Evolutionary conservation across 2,329 filamentous ascomycete genomes (phyloP), one percentile per base, ranked within the genome.

Genomic region (Stagonosporopsis tanaceti): DNA sequence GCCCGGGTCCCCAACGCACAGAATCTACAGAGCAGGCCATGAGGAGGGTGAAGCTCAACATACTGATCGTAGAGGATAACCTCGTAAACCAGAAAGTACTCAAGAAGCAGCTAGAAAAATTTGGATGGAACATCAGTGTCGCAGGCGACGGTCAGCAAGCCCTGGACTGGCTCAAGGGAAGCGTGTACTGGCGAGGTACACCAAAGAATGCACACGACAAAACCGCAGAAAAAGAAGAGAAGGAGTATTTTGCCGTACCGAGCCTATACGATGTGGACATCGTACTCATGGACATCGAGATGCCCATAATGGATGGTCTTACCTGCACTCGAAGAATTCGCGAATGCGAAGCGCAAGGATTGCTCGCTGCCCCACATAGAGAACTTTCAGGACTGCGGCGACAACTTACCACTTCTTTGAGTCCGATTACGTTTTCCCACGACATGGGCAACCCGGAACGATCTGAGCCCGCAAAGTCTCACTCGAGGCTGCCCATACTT

Each of bases 51-150:
- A 60, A 52, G 11, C 53, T 71, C 4, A 66, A 67, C 30, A 66
- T 76, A 2, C 61, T 76, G 0, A 66, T 76, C 2, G 74, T 77
- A 2, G 72, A 74, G 56, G 77, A 80, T 52, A 78, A 79, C 42
- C 53, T 78, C 5, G 67, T 79, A 39, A 79, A 80, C 47, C 77
- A 79, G 50, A 73, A 71, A 14, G 77, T 80, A 3, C 68, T 80
- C 17, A 62, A 68, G 17, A 78, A 75, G 56, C 77, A 79, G 27
- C 64, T 80, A 15, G 54, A 67, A 9, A 75, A 73, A 40, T 64
- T 70, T 9, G 73, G 75, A 3, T 77, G 73, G 66, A 70, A 63
- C 7, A 69, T 79, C 22, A 61, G 66, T 32, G 72, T 78, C 7
- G 78, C 75, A 17, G 71, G 71, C 5, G 69, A 80, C 47, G 77